Conservation (phyloP, 2,329 filamentous ascomycete species). For the Xylariales sp. region DNA sequence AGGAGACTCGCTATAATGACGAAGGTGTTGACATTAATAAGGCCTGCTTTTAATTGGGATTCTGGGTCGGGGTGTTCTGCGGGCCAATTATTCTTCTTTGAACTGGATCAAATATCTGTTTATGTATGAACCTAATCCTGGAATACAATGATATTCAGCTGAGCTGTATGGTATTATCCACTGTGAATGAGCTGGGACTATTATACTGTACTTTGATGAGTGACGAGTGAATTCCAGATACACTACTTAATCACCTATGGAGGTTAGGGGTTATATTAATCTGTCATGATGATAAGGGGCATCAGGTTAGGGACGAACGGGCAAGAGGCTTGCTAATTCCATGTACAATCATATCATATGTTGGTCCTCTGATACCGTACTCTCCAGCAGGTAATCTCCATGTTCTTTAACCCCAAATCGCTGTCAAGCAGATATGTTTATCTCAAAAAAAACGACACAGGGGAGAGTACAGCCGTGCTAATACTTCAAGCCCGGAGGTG, state of each 20-base stretch:
- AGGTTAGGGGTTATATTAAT: background rate
- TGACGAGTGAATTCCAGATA: background rate
- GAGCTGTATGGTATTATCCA: background rate
- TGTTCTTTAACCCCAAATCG: no score
- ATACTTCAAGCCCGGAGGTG: no score
- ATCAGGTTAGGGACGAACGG: no score
- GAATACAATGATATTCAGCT: conserved; percentile 19
- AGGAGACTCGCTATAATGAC: background rate
- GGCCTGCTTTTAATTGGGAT: background rate
- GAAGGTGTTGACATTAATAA: conserved; percentile 2
- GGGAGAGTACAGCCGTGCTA: no score
- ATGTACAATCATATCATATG: no score
- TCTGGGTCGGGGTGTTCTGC: conserved; percentile 27
- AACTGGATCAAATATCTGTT: conserved; percentile 22
- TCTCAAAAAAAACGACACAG: no score
- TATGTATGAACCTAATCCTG: conserved; percentile 18
- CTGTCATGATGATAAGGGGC: background rate
- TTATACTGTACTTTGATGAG: background rate
- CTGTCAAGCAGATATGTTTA: no score
- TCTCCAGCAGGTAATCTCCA: no score
- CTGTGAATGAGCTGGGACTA: background rate
- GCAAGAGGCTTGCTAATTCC: no score
- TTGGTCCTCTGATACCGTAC: no score
- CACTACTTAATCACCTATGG: background rate
- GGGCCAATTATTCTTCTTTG: conserved; percentile 6